Evolutionary conservation across 2,329 filamentous ascomycete species (phyloP).

Genomic region (Trichoderma lentiforme): DNA sequence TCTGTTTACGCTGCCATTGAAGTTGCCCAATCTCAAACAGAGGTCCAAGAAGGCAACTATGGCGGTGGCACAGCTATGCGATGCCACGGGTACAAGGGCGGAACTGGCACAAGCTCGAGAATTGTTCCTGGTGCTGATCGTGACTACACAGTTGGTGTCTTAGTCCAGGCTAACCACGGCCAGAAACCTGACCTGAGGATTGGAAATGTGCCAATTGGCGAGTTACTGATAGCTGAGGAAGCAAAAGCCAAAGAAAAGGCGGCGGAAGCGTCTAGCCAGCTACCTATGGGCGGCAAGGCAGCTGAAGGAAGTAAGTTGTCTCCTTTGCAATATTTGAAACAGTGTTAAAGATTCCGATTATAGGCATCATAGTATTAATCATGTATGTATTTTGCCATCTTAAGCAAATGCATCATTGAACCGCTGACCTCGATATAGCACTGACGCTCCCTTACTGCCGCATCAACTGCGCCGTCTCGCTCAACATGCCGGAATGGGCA

Average conservation of each 20-base stretch:
- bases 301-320: neutral
- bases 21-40: neutral
- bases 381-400: neutral
- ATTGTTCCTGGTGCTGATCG: neutral
- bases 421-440: neutral
- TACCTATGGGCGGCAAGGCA: neutral
- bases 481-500: neutral
- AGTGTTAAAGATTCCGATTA: neutral
- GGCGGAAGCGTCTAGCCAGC: neutral
- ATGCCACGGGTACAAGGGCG: neutral
- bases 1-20: neutral
- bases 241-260: neutral
- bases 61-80: neutral
- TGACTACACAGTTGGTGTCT: neutral
- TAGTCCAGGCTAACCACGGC: neutral
- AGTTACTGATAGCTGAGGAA: neutral
- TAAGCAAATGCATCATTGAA: neutral
- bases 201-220: neutral
- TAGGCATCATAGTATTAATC: neutral
- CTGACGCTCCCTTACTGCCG: neutral
- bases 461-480: neutral
- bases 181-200: neutral
- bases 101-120: neutral
- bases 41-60: neutral
- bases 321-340: neutral